These are phyloP conservation scores for Barnettozyma siamensis DNA, from an alignment of 805 yeast genomes.

Conservation along the genomic window DNA sequence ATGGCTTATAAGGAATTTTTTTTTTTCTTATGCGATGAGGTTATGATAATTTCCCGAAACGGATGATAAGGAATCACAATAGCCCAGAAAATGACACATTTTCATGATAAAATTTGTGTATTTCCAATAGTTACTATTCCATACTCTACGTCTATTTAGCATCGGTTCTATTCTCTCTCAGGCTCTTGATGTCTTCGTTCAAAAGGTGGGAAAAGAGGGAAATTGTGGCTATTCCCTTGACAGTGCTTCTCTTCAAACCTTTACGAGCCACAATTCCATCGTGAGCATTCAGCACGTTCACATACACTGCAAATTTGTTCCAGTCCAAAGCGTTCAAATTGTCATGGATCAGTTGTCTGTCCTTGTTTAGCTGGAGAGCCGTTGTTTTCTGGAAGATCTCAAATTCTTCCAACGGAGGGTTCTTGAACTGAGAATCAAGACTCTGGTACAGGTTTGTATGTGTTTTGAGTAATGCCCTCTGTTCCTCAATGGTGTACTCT, in stretches of 20 bases:
- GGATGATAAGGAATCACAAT: neutral
- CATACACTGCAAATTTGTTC: conserved; percentile 70
- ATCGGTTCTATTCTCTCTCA: too few species aligned
- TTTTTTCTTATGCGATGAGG: neutral
- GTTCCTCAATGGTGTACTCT: conserved; percentile 2
- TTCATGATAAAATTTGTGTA: too few species aligned
- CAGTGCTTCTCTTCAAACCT: conserved; percentile 46
- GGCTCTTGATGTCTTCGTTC: conserved; percentile 17
- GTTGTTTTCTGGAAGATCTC: conserved; percentile 17
- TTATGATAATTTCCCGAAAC: neutral
- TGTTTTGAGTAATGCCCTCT: neutral
- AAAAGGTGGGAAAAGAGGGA: conserved; percentile 39
- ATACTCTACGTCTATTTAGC: too few species aligned
- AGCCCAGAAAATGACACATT: too few species aligned
- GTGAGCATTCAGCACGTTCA: conserved; percentile 75
- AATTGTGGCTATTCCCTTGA: conserved; percentile 45
- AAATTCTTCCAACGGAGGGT: conserved; percentile 13
- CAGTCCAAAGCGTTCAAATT: conserved; percentile 63
- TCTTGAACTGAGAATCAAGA: conserved; percentile 4
- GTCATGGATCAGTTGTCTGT: conserved; percentile 37
- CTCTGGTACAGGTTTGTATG: neutral
- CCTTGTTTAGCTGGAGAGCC: conserved; percentile 30
- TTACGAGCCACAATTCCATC: conserved; percentile 80
- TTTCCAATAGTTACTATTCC: too few species aligned
- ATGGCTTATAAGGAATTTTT: neutral